Evolutionary conservation across 306 rosid genomes (phyloP), one percentile per base, ranked within the genome.

Genomic region (Quercus gilva): DNA sequence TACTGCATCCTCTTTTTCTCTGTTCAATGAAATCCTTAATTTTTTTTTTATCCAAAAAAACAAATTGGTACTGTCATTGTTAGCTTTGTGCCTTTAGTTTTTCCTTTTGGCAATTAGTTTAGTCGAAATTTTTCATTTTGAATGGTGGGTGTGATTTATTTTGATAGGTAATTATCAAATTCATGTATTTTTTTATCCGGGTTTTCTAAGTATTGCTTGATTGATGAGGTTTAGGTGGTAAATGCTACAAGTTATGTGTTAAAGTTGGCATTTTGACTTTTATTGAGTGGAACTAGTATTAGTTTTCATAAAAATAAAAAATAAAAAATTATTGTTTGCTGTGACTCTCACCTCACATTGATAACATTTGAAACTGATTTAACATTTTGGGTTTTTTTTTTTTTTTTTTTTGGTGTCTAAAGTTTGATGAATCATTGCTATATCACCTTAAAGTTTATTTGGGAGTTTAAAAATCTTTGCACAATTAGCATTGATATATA

Each of bases 51-150:
- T 8, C 12, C 12, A 0, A 41, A 41, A 41, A 1, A 7, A 31
- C 7, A 37, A 51, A 65, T 26, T 59, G 78, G 73, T 74, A 26
- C 89, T 81, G 45, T 76, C 71, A 80, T 31, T 78, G 41, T 83
- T 64, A 14, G 8, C 51, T 35, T 55, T 74, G 77, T 57, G 67
- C 52, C 74, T 73, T 19, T 18, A 28, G 83, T 41, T 80, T 28
- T 41, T 41, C 45, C 12, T 41, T 41, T 41, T 41, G 45, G 45
- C 45, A 8, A 41, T 9, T 41, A 41, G 45, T 41, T 41, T 41
- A 41, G 11, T 41, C 45, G 12, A 64, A 63, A 71, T 15, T 61
- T 69, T 74, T 41, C 72, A 43, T 81, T 76, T 80, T 79, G 69
- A 4, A 17, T 43, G 26, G 37, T 83, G 52, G 74, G 29, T 71